phyloP scores from a whole-genome alignment of 2,329 filamentous ascomycete species.

The Zasmidium angulare region DNA sequence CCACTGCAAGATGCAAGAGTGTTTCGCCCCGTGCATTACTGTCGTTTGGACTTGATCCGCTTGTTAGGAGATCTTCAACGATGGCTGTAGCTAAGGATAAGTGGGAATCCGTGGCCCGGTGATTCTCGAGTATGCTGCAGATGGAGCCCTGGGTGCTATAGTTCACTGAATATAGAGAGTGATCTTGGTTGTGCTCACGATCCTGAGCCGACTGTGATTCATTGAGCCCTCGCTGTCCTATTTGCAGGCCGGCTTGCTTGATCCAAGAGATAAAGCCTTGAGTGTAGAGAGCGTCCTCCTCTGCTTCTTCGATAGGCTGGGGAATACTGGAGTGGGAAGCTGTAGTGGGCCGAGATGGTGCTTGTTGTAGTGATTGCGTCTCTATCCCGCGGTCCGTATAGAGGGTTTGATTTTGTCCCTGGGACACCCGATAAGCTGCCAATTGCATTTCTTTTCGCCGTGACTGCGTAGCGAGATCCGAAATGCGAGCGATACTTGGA shows the following conservation, averaged over 20 bases:
- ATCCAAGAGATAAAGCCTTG: too few relatives aligned
- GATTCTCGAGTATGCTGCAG: not conserved
- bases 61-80: constrained; percentile 5
- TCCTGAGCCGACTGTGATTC: too few relatives aligned
- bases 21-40: constrained; percentile 5
- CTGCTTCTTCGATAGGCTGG: too few relatives aligned
- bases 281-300: too few relatives aligned
- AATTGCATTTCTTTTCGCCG: not conserved
- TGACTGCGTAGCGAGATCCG: not conserved
- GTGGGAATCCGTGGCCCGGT: not conserved
- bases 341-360: too few relatives aligned
- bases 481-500: constrained; percentile 3
- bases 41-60: constrained; percentile 4
- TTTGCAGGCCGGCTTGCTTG: too few relatives aligned
- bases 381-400: not conserved
- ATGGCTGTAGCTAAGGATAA: not conserved
- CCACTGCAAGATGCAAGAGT: constrained; percentile 8
- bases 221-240: too few relatives aligned
- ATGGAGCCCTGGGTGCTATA: not conserved
- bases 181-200: not conserved
- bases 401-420: not conserved
- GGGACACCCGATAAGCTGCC: not conserved
- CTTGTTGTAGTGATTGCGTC: too few relatives aligned
- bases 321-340: too few relatives aligned
- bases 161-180: not conserved